Percentiles rank a stretch among this genome's conserved stretches.
phyloP scores from a whole-genome alignment of 202 grass and related monocot genomes.

The Saccharum hybrid region DNA sequence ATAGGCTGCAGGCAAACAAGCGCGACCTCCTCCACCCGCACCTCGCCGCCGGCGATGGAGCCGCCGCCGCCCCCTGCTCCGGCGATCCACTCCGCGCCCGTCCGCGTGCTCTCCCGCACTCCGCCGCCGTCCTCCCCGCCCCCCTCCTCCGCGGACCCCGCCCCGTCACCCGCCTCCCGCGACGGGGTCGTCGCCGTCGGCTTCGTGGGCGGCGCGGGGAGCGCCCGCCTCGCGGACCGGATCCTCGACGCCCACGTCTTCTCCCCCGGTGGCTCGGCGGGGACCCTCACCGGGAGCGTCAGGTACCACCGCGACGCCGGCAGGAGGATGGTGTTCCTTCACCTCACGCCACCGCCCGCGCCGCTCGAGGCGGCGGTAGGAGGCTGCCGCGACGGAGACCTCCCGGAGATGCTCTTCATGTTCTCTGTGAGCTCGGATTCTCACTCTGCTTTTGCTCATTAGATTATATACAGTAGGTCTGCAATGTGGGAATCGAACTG shows the following conservation, averaged over 20 bases:
- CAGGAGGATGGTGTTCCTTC: constrained; percentile 69
- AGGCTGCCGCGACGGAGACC: constrained; percentile 31
- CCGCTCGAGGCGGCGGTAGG: constrained; percentile 37
- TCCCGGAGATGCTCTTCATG: constrained; percentile 84
- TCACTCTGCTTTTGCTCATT: constrained; percentile 14
- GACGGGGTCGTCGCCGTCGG: constrained; percentile 83
- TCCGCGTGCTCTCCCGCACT: constrained; percentile 68
- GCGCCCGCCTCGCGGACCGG: constrained; percentile 74
- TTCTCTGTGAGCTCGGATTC: constrained; percentile 73
- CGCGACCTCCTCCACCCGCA: constrained; percentile 11
- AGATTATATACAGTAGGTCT: neutral
- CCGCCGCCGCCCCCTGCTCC: constrained; percentile 46
- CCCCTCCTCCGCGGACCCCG: neutral
- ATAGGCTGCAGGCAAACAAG: neutral
- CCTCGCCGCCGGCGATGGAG: constrained; percentile 63
- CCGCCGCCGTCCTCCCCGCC: constrained; percentile 14
- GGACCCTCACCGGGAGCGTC: constrained; percentile 49
- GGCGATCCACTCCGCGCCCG: constrained; percentile 43
- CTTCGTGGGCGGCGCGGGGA: constrained; percentile 59
- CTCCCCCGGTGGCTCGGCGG: constrained; percentile 60
- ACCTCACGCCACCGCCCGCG: constrained; percentile 56
- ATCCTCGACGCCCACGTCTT: constrained; percentile 74
- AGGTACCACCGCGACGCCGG: constrained; percentile 75
- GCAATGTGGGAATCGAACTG: neutral
- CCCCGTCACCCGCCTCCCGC: constrained; percentile 34